A percentile compares a stretch with the other conserved stretches of the same genome.
Evolutionary conservation across 108 stramenopile species (phyloP).

Genomic region (Nannochloropsis salina): DNA sequence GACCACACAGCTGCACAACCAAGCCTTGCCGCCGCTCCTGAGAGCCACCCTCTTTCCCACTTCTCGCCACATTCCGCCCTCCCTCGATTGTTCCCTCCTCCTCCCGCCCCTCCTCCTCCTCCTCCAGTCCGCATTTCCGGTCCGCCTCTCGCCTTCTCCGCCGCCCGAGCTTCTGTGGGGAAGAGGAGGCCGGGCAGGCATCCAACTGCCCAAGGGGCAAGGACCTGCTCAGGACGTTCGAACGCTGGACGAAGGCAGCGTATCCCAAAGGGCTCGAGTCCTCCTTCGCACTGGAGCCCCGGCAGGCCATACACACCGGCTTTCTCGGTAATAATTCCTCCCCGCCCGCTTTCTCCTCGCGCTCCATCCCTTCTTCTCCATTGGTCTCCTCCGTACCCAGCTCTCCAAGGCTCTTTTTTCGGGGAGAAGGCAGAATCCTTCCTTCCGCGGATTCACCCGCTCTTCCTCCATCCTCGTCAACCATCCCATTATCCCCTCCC

Average conservation of each 20-base stretch:
- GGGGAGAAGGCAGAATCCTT: not conserved
- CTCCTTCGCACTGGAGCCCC: not conserved
- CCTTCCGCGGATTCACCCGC: not conserved
- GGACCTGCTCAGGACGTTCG: not conserved
- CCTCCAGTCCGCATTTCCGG: not conserved
- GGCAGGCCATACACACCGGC: slow-evolving; percentile 44
- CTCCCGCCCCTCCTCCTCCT: not conserved
- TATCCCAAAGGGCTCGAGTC: slow-evolving; percentile 23
- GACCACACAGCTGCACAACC: slow-evolving; percentile 37
- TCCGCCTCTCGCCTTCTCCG: not conserved
- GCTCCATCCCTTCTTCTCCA: not conserved
- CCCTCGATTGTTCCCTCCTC: not conserved
- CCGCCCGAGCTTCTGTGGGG: not conserved
- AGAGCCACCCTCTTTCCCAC: not conserved
- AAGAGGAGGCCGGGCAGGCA: not conserved
- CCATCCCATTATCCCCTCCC: slow-evolving; percentile 29
- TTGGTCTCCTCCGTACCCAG: not conserved
- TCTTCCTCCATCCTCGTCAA: not conserved
- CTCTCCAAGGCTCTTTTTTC: not conserved
- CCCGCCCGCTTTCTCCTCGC: not conserved
- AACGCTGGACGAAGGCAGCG: slow-evolving; percentile 30
- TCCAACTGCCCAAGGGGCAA: not conserved
- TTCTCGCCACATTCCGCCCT: not conserved
- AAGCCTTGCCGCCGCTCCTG: not conserved
- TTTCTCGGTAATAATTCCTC: not conserved